Conservation (phyloP, 1,139 yeast species). For the Kurtzmaniella quercitrusa region DNA sequence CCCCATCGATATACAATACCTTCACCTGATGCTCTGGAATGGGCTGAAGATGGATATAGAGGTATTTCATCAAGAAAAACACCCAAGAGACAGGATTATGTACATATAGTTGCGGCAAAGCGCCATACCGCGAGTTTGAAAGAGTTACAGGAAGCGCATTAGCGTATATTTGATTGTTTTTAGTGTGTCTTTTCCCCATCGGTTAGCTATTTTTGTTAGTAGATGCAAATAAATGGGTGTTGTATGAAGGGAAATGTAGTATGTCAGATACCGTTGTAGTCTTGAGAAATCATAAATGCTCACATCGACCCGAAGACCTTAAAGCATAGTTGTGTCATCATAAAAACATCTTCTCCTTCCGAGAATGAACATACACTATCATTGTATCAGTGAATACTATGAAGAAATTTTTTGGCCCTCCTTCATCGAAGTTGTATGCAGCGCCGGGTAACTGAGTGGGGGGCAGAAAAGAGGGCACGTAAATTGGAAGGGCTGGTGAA, state of each 20-base stretch:
- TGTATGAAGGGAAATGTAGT: slow-evolving; percentile 2
- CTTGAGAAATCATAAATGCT: slow-evolving; percentile 78
- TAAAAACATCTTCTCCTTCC: slow-evolving; percentile 7
- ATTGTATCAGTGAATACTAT: neutral
- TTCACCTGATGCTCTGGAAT: slow-evolving; percentile 23
- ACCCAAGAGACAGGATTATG: slow-evolving; percentile 64
- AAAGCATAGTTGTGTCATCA: slow-evolving; percentile 51
- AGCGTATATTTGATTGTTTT: slow-evolving; percentile 32
- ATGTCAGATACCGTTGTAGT: slow-evolving; percentile 99
- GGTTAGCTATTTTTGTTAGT: slow-evolving; percentile 14
- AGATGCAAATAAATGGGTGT: slow-evolving; percentile 1
- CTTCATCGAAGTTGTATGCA: neutral
- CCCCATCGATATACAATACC: slow-evolving; percentile 26
- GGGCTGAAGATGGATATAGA: slow-evolving; percentile 19
- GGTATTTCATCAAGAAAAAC: slow-evolving; percentile 33
- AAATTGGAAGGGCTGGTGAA: no score
- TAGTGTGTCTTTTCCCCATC: slow-evolving; percentile 22
- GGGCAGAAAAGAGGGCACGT: neutral
- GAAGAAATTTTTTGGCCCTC: neutral
- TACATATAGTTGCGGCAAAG: slow-evolving; percentile 44
- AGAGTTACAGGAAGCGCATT: slow-evolving; percentile 49
- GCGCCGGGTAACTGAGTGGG: neutral
- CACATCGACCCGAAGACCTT: slow-evolving; percentile 54
- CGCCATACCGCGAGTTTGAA: slow-evolving; percentile 28
- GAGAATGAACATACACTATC: neutral